A percentile compares a stretch with the other conserved stretches of the same genome.
phyloP scores from a whole-genome alignment of 805 yeast genomes.

The Candida yuanshanica region DNA sequence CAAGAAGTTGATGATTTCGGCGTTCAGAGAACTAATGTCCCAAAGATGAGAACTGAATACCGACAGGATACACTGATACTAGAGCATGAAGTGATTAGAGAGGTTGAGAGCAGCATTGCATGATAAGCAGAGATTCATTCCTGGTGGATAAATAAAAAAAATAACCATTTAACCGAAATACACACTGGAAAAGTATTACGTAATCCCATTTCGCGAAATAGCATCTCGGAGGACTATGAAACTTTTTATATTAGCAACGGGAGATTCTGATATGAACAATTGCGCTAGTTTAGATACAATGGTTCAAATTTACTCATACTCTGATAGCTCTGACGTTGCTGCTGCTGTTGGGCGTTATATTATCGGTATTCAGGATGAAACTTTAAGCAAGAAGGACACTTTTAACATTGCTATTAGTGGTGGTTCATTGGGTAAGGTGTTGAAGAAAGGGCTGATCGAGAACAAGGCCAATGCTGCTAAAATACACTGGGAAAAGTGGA shows the following conservation, averaged over 20 bases:
- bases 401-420: conserved; percentile 86
- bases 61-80: conserved; percentile 16
- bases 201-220: not conserved
- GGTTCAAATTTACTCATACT: conserved; percentile 35
- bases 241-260: no score
- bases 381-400: conserved; percentile 35
- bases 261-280: no score
- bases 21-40: conserved; percentile 24
- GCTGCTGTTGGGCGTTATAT: conserved; percentile 59
- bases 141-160: no score
- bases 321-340: conserved; percentile 57
- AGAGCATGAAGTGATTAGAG: conserved; percentile 16
- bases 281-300: conserved; percentile 15
- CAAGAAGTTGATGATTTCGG: conserved; percentile 20
- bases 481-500: conserved; percentile 70
- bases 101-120: not conserved
- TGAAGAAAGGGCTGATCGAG: conserved; percentile 58
- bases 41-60: conserved; percentile 23
- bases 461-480: conserved; percentile 37
- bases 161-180: not conserved
- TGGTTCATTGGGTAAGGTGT: conserved; percentile 77
- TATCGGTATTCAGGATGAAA: conserved; percentile 54
- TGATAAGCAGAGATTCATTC: not conserved
- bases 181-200: not conserved
- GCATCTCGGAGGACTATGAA: not conserved